Evolutionary conservation across 768 basidiomycete species (phyloP), one percentile per base, ranked within the genome.

Genomic region (Boletales sp.): DNA sequence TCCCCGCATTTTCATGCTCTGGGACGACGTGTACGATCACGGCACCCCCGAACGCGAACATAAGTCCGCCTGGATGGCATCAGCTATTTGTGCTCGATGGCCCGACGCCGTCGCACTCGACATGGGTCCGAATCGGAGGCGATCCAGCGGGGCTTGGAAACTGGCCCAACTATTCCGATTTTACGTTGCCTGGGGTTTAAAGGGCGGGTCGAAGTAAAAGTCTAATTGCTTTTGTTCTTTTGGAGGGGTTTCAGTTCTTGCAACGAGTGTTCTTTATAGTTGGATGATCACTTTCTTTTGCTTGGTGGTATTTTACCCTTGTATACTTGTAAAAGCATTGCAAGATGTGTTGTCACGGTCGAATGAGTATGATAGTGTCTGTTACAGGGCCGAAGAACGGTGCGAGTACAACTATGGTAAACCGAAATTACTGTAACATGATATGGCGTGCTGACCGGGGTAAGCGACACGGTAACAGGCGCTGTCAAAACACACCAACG

Each of bases 11-110:
- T 63, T 72, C 78, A 8, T 87, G 83, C 64, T 59, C 76, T 2
- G 89, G 85, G 14, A 84, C 78, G 42, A 81, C 79, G 2, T 86
- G 94, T 59, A 85, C 83, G 8, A 84, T 97, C 58, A 80, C 80
- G 7, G 84, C 88, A 0, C 90, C 89, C 10, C 88, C 88, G 0
- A 83, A 88, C 57, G 69, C 78, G 9, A 70, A 71, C 54, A 71
- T 90, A 10, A 80, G 79, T 15, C 87, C 89, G 14, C 89, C 88
- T 0, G 85, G 82, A 5, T 90, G 88, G 83, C 80, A 83, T 48
- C 84, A 86, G 62, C 60, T 91, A 10, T 91, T 85, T 62, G 73
- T 91, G 40, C 71, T 91, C 27, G 87, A 90, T 45, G 87, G 87
- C 1, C 83, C 86, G 27, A 88, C 87, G 4, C 89, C 90, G 4